Percentiles rank a stretch among this genome's conserved stretches.
Evolutionary conservation across 495 filamentous ascomycete species (phyloP).

Genomic region (Penicillium atrosanguineum): DNA sequence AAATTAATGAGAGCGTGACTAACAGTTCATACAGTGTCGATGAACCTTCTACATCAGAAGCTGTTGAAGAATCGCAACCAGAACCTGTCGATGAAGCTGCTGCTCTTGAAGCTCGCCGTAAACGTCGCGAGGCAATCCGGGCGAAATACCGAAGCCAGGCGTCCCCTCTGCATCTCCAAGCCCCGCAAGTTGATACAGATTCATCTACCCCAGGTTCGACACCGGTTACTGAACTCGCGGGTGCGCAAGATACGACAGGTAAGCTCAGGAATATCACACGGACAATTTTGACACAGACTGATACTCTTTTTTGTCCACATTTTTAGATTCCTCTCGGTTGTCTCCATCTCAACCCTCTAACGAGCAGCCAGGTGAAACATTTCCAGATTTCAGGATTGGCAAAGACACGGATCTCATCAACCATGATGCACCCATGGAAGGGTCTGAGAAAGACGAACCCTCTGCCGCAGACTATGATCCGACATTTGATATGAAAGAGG

Average conservation of each 20-base stretch:
- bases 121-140: constrained; percentile 82
- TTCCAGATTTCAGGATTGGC: constrained; percentile 52
- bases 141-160: constrained; percentile 74
- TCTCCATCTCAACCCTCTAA: constrained; percentile 35
- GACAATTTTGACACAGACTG: neutral
- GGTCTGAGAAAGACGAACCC: constrained; percentile 68
- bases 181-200: constrained; percentile 61
- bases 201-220: constrained; percentile 55
- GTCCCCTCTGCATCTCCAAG: constrained; percentile 74
- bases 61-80: constrained; percentile 29
- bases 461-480: constrained; percentile 97
- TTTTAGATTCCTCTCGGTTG: constrained; percentile 10
- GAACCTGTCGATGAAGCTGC: constrained; percentile 71
- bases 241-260: constrained; percentile 28
- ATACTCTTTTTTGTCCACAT: neutral
- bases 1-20: constrained; percentile 5
- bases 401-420: constrained; percentile 68
- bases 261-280: constrained; percentile 8
- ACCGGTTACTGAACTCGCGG: constrained; percentile 44
- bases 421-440: constrained; percentile 47
- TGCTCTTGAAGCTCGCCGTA: constrained; percentile 81
- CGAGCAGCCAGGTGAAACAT: constrained; percentile 46
- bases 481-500: constrained; percentile 87
- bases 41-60: constrained; percentile 11
- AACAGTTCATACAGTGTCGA: constrained; percentile 13